A percentile compares a stretch with the other conserved stretches of the same genome.
Conservation (phyloP, 2,329 filamentous ascomycete genomes). For the Calonectria pauciramosa region DNA sequence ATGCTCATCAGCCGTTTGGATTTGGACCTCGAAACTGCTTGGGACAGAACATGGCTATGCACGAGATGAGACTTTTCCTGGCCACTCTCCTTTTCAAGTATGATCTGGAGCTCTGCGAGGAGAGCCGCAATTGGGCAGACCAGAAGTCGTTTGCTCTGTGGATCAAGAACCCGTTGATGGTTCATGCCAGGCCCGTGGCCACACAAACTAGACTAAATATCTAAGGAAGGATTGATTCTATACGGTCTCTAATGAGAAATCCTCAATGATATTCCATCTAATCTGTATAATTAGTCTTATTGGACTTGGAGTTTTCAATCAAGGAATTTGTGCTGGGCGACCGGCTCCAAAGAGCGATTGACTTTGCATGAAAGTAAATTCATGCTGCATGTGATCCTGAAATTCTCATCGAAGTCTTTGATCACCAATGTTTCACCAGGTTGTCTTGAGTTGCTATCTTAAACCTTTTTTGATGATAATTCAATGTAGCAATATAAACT, state of each 20-base stretch:
- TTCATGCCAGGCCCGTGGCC: background rate
- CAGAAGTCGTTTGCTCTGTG: background rate
- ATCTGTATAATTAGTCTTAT: background rate
- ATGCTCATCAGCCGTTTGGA: constrained; percentile 7
- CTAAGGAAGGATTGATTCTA: background rate
- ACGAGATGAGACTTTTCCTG: constrained; percentile 11
- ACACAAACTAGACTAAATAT: background rate
- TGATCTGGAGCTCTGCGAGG: background rate
- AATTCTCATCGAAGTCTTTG: too few relatives aligned
- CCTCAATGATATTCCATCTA: background rate
- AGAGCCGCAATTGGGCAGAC: background rate
- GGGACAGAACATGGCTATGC: constrained; percentile 15
- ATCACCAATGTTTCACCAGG: background rate
- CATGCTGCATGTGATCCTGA: background rate
- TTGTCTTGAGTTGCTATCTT: background rate
- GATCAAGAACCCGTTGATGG: background rate
- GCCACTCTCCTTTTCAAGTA: constrained; percentile 10
- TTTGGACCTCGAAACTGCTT: constrained; percentile 14
- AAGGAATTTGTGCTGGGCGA: background rate
- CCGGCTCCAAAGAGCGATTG: background rate
- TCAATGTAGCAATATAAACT: too few relatives aligned
- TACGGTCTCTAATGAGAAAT: background rate
- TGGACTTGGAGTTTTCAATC: background rate
- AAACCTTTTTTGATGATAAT: background rate
- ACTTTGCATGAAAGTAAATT: background rate